These are phyloP conservation scores for Aspergillus asperescens DNA, from an alignment of 495 filamentous ascomycete species.

Conservation along the genomic window DNA sequence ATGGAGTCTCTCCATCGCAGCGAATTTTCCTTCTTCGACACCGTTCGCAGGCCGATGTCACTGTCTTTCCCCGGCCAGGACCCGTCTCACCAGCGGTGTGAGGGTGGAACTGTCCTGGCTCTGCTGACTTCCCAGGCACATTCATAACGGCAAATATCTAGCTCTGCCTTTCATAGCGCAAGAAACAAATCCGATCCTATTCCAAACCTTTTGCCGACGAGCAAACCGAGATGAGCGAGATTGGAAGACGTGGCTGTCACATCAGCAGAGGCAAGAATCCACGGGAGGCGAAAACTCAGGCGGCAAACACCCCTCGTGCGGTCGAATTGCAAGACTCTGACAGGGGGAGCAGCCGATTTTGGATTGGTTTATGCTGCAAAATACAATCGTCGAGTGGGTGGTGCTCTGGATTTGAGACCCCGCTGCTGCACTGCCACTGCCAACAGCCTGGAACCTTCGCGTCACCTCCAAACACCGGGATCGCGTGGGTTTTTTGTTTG, in stretches of 20 bases:
- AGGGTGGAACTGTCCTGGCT: neutral
- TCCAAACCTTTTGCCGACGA: neutral
- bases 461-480: neutral
- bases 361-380: neutral
- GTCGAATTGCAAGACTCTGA: neutral
- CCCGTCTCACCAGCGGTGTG: neutral
- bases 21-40: constrained; percentile 20
- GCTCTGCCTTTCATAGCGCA: constrained; percentile 10
- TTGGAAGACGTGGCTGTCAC: neutral
- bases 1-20: constrained; percentile 20
- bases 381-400: neutral
- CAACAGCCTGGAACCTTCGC: neutral
- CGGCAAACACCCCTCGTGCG: neutral
- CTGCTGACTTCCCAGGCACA: constrained; percentile 7
- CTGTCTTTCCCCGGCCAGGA: constrained; percentile 9
- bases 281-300: neutral
- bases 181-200: neutral
- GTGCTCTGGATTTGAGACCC: neutral
- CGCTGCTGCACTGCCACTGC: constrained; percentile 10
- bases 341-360: neutral
- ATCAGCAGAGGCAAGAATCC: constrained; percentile 1
- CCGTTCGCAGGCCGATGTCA: constrained; percentile 14
- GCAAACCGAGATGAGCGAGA: neutral
- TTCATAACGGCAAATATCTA: constrained; percentile 7
- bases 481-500: neutral